phyloP scores from a whole-genome alignment of 768 basidiomycete genomes.

The Leccinellum albellum region DNA sequence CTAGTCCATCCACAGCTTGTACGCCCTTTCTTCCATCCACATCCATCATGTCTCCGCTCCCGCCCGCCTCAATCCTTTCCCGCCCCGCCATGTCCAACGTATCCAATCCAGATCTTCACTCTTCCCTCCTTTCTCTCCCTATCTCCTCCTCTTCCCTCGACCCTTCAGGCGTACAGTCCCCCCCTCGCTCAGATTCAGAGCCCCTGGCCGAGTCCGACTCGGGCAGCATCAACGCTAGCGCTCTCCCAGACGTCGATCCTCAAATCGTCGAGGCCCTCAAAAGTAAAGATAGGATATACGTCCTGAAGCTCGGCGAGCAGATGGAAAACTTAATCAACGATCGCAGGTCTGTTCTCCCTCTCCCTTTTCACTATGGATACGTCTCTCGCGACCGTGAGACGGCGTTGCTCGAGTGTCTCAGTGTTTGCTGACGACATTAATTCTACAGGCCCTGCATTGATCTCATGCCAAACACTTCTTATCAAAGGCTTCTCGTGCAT shows the following conservation, averaged over 20 bases:
- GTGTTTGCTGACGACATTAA: conserved; percentile 23
- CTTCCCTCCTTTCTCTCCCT: neutral
- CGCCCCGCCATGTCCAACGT: conserved; percentile 7
- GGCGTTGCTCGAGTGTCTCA: neutral
- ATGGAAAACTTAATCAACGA: conserved; percentile 80
- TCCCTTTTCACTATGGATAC: neutral
- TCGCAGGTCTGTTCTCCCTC: conserved; percentile 49
- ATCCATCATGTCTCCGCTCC: conserved; percentile 12
- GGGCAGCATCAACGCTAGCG: conserved; percentile 21
- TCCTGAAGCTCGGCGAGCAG: conserved; percentile 82
- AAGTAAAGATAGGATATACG: conserved; percentile 85
- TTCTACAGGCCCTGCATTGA: conserved; percentile 56
- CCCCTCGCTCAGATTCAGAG: conserved; percentile 25
- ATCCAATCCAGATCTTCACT: conserved; percentile 12
- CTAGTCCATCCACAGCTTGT: conserved; percentile 14
- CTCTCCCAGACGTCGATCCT: conserved; percentile 56
- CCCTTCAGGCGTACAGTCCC: conserved; percentile 7
- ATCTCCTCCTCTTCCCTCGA: conserved; percentile 15
- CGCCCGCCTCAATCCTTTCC: conserved; percentile 10
- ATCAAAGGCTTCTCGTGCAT: conserved; percentile 83
- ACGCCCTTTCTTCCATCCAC: conserved; percentile 1
- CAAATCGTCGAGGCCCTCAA: conserved; percentile 82
- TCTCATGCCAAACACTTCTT: conserved; percentile 66
- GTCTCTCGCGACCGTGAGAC: conserved; percentile 6
- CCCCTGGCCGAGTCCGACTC: conserved; percentile 28